A percentile compares a stretch with the other conserved stretches of the same genome.
phyloP scores from a whole-genome alignment of 768 basidiomycete species.

The Mycena haematopus region DNA sequence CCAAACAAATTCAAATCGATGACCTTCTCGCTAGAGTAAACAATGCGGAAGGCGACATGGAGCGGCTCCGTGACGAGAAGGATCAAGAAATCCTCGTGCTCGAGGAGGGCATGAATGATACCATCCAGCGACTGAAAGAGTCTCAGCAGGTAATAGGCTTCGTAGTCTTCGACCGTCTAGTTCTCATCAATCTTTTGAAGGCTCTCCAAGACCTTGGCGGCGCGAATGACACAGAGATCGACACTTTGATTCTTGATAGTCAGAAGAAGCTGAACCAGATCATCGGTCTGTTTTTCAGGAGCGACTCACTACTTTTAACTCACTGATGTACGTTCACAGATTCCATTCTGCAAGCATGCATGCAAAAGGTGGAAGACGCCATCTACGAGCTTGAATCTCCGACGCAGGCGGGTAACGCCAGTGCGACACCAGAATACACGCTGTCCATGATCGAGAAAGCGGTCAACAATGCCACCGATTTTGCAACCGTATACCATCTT shows the following conservation, averaged over 20 bases:
- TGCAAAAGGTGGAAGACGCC: conserved; percentile 95
- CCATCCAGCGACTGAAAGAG: conserved; percentile 86
- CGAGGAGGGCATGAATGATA: conserved; percentile 94
- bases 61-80: conserved; percentile 90
- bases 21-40: conserved; percentile 86
- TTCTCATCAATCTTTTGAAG: conserved; percentile 46
- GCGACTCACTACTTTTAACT: neutral
- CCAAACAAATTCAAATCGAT: conserved; percentile 97
- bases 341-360: conserved; percentile 95
- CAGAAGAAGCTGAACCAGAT: conserved; percentile 98
- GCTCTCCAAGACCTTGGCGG: conserved; percentile 85
- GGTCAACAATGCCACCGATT: conserved; percentile 92
- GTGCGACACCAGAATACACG: conserved; percentile 98
- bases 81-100: conserved; percentile 96
- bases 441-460: conserved; percentile 99
- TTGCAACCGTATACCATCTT: conserved; percentile 92
- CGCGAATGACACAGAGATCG: conserved; percentile 96
- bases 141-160: conserved; percentile 70
- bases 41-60: conserved; percentile 73
- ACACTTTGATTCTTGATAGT: conserved; percentile 94
- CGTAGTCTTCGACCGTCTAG: conserved; percentile 7
- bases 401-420: conserved; percentile 91
- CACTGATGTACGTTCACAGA: conserved; percentile 55
- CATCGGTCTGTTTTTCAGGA: conserved; percentile 66
- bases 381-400: conserved; percentile 98